Conservation (phyloP, 352 stramenopile genomes). For the Aphanomyces astaci region DNA sequence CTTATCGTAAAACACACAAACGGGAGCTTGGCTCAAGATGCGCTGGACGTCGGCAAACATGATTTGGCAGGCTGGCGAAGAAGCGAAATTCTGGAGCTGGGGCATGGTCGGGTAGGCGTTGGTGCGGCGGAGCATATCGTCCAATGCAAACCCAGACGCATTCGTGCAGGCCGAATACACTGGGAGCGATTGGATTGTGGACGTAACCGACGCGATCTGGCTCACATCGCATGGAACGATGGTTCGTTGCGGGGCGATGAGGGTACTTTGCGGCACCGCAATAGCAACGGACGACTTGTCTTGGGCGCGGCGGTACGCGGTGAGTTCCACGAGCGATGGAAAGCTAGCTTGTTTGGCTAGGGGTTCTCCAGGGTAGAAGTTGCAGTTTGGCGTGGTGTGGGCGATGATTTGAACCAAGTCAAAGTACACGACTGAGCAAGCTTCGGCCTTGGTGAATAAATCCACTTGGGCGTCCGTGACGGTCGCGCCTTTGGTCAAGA, state of each 20-base stretch:
- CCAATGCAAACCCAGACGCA: background rate
- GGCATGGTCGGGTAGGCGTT: background rate
- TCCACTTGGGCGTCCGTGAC: background rate
- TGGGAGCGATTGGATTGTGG: background rate
- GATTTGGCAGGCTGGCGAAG: background rate
- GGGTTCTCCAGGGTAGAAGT: background rate
- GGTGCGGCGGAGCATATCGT: background rate
- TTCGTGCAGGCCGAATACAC: background rate
- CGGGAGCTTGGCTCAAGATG: slow-evolving; percentile 1
- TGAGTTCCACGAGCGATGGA: background rate
- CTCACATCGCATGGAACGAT: background rate
- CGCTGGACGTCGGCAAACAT: background rate
- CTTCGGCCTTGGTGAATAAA: background rate
- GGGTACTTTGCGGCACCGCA: background rate
- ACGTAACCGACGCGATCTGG: background rate
- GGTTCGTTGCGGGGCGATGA: background rate
- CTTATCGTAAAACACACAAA: slow-evolving; percentile 9
- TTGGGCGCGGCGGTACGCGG: background rate
- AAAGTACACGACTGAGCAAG: background rate
- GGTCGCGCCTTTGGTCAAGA: background rate
- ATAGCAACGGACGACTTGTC: background rate
- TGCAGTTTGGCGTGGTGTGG: background rate
- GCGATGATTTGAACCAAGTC: background rate
- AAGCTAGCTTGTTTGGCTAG: background rate
- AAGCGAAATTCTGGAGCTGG: background rate